Percentiles rank a stretch among this genome's conserved stretches.
phyloP scores from a whole-genome alignment of 2,329 filamentous ascomycete genomes.

The Mollisia scopiformis region DNA sequence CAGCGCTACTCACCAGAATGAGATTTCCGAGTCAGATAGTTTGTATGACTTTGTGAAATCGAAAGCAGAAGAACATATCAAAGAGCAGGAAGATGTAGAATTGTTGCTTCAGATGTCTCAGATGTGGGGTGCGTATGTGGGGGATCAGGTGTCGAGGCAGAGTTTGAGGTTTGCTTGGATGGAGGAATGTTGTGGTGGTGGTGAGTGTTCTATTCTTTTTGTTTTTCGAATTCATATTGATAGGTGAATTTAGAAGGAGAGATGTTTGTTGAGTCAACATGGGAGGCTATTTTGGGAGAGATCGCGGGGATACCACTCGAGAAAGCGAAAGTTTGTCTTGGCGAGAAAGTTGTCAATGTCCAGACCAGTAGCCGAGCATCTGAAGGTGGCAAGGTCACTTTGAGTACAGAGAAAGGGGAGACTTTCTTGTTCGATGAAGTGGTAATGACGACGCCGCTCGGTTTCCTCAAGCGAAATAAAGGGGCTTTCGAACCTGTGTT shows the following conservation, averaged over 20 bases:
- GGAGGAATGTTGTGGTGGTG: constrained; percentile 59
- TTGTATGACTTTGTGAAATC: constrained; percentile 56
- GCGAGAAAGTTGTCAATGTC: constrained; percentile 24
- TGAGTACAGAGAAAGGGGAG: constrained; percentile 24
- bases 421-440: constrained; percentile 42
- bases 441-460: constrained; percentile 54
- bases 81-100: constrained; percentile 39
- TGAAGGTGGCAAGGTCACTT: constrained; percentile 12
- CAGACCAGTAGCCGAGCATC: constrained; percentile 6
- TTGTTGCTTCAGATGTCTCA: constrained; percentile 43
- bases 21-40: constrained; percentile 51
- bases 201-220: constrained; percentile 34
- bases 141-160: constrained; percentile 50
- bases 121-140: constrained; percentile 57
- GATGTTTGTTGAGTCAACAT: constrained; percentile 22
- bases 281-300: constrained; percentile 18
- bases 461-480: constrained; percentile 48
- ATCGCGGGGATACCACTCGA: constrained; percentile 17
- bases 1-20: constrained; percentile 50
- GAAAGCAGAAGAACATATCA: constrained; percentile 47
- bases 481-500: constrained; percentile 47
- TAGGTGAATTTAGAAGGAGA: constrained; percentile 14
- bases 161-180: constrained; percentile 61
- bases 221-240: background rate
- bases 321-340: constrained; percentile 15